A percentile compares a stretch with the other conserved stretches of the same genome.
Conservation (phyloP, 768 basidiomycete genomes). For the Boletus coccyginus region DNA sequence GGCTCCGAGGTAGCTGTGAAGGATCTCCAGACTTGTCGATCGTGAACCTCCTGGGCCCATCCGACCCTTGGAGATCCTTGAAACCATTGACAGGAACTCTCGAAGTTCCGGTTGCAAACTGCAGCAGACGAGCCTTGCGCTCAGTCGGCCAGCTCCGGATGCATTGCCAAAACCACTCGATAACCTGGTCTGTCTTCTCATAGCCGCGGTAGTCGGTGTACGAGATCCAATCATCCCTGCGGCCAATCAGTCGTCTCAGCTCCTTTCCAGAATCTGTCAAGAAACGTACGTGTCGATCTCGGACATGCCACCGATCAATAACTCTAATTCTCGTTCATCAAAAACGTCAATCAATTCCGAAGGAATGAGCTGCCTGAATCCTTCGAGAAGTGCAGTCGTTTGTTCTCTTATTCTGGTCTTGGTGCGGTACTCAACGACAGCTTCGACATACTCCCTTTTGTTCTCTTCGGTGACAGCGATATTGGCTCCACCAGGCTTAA, state of each 20-base stretch:
- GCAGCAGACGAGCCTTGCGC: slow-evolving; percentile 79
- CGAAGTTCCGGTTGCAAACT: slow-evolving; percentile 88
- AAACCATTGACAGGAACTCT: slow-evolving; percentile 89
- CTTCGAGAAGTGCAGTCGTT: slow-evolving; percentile 82
- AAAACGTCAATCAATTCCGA: slow-evolving; percentile 84
- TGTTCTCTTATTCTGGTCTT: slow-evolving; percentile 79
- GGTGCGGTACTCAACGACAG: slow-evolving; percentile 81
- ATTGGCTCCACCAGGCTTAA: slow-evolving; percentile 59
- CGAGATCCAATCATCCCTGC: slow-evolving; percentile 87
- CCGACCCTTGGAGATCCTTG: slow-evolving; percentile 91
- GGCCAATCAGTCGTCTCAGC: not conserved
- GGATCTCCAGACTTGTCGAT: slow-evolving; percentile 95
- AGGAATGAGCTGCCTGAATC: slow-evolving; percentile 82
- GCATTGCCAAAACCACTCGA: slow-evolving; percentile 96
- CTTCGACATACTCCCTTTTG: slow-evolving; percentile 76
- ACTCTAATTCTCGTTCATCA: slow-evolving; percentile 85
- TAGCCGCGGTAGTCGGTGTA: slow-evolving; percentile 92
- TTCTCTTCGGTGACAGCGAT: slow-evolving; percentile 69
- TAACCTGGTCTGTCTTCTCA: slow-evolving; percentile 81
- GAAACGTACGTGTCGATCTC: slow-evolving; percentile 77
- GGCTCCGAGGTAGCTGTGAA: slow-evolving; percentile 80
- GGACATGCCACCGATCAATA: slow-evolving; percentile 90
- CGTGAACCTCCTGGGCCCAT: slow-evolving; percentile 89
- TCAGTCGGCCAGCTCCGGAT: slow-evolving; percentile 89
- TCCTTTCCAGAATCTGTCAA: not conserved